phyloP scores from a whole-genome alignment of 495 filamentous ascomycete genomes.

The Daldinia loculata region DNA sequence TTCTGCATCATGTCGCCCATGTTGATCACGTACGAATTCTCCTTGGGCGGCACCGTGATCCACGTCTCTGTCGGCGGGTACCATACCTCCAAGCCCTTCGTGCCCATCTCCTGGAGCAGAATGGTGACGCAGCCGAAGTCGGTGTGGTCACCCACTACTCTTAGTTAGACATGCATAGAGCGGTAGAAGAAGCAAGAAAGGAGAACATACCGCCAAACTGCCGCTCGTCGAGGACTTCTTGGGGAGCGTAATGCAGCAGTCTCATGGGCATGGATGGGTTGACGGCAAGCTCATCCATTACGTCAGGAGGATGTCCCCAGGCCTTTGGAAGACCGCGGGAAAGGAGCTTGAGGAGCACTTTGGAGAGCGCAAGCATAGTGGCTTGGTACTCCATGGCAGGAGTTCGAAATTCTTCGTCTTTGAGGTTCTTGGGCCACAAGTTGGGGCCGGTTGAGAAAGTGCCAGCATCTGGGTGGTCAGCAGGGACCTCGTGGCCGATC shows the following conservation, averaged over 20 bases:
- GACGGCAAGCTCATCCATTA: slow-evolving; percentile 56
- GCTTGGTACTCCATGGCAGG: slow-evolving; percentile 61
- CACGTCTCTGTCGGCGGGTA: slow-evolving; percentile 50
- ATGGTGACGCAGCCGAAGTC: slow-evolving; percentile 54
- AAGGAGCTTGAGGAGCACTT: slow-evolving; percentile 50
- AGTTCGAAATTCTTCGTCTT: slow-evolving; percentile 54
- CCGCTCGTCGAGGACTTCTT: slow-evolving; percentile 45
- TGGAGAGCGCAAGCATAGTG: slow-evolving; percentile 47
- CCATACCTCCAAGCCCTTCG: slow-evolving; percentile 56
- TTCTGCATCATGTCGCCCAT: slow-evolving; percentile 51
- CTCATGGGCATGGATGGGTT: slow-evolving; percentile 55
- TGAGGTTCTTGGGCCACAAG: slow-evolving; percentile 57
- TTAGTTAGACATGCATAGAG: slow-evolving; percentile 9
- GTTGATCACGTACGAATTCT: slow-evolving; percentile 57
- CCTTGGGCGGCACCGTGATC: slow-evolving; percentile 49
- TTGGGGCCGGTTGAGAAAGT: slow-evolving; percentile 57
- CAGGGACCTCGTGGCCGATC: slow-evolving; percentile 58
- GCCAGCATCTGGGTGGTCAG: slow-evolving; percentile 54
- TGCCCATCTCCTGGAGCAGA: slow-evolving; percentile 54
- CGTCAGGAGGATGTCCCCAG: slow-evolving; percentile 47
- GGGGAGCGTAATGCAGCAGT: slow-evolving; percentile 56
- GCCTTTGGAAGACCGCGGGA: slow-evolving; percentile 53
- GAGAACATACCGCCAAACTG: slow-evolving; percentile 51
- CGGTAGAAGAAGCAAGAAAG: neutral
- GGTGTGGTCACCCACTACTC: slow-evolving; percentile 44